phyloP scores from a whole-genome alignment of 805 yeast species.

The Starmera quercuum region DNA sequence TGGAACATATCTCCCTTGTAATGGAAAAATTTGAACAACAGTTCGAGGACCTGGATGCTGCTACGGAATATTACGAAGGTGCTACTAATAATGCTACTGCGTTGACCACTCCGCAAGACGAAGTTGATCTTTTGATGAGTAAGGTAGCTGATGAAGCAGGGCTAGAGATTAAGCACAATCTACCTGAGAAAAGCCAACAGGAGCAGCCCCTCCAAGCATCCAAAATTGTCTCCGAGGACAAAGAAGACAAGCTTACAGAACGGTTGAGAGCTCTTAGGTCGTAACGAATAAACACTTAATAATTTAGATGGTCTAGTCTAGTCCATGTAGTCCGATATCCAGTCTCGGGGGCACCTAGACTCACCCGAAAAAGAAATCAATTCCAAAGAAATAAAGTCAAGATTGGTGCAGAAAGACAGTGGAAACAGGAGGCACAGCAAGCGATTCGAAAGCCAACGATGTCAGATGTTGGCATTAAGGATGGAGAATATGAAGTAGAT shows the following conservation, averaged over 20 bases:
- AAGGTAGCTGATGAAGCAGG: constrained; percentile 98
- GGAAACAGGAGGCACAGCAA: neutral
- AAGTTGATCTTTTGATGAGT: constrained; percentile 83
- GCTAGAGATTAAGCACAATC: constrained; percentile 79
- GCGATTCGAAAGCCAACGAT: neutral
- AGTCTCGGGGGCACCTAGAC: no score
- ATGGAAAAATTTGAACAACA: constrained; percentile 97
- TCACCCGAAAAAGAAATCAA: no score
- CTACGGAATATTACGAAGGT: constrained; percentile 86
- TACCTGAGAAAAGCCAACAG: constrained; percentile 40
- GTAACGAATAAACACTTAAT: neutral
- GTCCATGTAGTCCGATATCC: no score
- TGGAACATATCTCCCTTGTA: constrained; percentile 84
- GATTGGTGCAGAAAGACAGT: neutral
- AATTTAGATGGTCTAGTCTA: no score
- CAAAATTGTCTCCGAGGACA: constrained; percentile 47
- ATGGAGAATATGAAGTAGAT: neutral
- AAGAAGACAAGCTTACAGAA: constrained; percentile 84
- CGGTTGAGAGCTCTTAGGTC: constrained; percentile 78
- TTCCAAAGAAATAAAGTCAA: neutral
- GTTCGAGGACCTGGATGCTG: constrained; percentile 91
- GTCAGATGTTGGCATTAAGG: neutral
- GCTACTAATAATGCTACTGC: constrained; percentile 88
- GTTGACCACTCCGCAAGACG: constrained; percentile 86
- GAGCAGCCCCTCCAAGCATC: constrained; percentile 46